Evolutionary conservation across 202 grass and related monocot genomes (phyloP), one percentile per base, ranked within the genome.

Genomic region (Elaeis oleifera): DNA sequence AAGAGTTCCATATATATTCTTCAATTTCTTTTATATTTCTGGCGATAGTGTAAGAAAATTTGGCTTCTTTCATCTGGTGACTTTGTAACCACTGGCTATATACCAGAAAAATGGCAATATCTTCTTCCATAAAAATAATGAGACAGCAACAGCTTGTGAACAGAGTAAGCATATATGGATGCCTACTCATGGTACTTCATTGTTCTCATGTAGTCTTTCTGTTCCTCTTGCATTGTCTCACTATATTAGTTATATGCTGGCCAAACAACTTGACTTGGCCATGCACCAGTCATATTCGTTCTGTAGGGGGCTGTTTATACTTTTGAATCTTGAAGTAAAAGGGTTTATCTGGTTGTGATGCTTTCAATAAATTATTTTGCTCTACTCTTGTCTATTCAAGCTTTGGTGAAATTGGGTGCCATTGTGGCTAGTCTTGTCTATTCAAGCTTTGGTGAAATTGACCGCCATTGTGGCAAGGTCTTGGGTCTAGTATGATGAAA

Each of bases 31-130:
- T 18, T 67, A 8, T 11, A 39, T 39, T 39, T 39, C 32, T 39
- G 32, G 4, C 6, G 2, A 39, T 4, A 11, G 32, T 0, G 9
- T 39, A 2, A 7, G 8, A 39, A 39, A 39, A 11, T 39, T 39
- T 39, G 5, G 32, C 6, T 7, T 39, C 29, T 39, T 39, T 39
- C 32, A 39, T 39, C 28, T 22, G 51, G 14, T 72, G 11, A 54
- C 66, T 18, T 51, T 14, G 16, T 55, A 39, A 59, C 18, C 24
- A 2, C 73, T 90, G 90, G 73, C 65, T 0, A 80, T 78, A 26
- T 95, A 87, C 74, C 78, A 87, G 66, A 87, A 82, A 73, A 66
- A 69, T 7, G 67, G 90, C 18, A 90, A 90, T 68, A 75, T 88
- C 61, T 96, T 90, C 63, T 88, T 90, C 67, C 44, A 73, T n/a